Conservation (phyloP, 306 rosid genomes). For the Fragaria iinumae region DNA sequence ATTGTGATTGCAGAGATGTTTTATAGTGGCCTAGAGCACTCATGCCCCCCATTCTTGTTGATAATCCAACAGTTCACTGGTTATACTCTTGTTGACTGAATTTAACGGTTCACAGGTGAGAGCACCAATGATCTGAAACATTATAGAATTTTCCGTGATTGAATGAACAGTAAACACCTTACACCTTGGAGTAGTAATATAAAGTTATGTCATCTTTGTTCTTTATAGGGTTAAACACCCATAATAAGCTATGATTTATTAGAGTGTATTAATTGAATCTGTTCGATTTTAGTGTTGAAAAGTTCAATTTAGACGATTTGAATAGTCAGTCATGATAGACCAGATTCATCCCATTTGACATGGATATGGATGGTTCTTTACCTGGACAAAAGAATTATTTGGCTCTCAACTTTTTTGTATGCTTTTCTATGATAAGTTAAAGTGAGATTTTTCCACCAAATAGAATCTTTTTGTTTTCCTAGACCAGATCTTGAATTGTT, state of each 20-base stretch:
- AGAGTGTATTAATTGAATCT: background rate
- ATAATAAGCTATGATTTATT: background rate
- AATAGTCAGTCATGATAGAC: background rate
- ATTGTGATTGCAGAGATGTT: background rate
- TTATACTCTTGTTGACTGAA: background rate
- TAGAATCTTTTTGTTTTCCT: background rate
- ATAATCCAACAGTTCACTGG: background rate
- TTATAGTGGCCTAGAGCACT: background rate
- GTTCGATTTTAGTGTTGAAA: background rate
- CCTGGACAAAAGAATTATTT: background rate
- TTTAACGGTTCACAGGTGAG: background rate
- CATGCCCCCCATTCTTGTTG: background rate
- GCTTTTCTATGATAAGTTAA: background rate
- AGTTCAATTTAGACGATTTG: background rate
- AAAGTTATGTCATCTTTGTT: background rate
- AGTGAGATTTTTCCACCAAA: background rate
- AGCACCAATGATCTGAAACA: background rate
- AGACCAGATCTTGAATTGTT: background rate
- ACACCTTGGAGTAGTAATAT: background rate
- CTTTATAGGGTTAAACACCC: background rate
- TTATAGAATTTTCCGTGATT: background rate
- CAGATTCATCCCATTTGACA: background rate
- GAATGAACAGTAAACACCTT: background rate
- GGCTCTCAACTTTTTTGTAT: background rate
- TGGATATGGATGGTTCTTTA: background rate